These are phyloP conservation scores for Kodamaea fungicola DNA, from an alignment of 1,139 yeast genomes.

Conservation along the genomic window DNA sequence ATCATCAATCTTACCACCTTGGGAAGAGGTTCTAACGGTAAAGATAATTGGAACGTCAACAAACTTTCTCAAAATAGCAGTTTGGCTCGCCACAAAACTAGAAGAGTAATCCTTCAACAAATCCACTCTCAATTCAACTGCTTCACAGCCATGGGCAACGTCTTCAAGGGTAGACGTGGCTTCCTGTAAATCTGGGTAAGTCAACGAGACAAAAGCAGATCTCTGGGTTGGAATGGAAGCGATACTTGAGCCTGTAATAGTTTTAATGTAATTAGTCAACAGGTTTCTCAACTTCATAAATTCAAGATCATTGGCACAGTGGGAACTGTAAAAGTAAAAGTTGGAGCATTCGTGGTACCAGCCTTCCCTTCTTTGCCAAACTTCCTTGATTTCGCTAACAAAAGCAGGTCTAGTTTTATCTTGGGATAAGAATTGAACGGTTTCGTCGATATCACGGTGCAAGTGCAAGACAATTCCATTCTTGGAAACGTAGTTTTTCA, in stretches of 20 bases:
- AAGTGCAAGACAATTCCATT: constrained; percentile 85
- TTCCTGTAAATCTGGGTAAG: constrained; percentile 54
- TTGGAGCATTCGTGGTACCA: constrained; percentile 84
- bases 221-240: constrained; percentile 48
- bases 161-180: constrained; percentile 43
- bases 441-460: constrained; percentile 82
- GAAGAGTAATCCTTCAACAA: constrained; percentile 50
- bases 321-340: constrained; percentile 73
- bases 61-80: constrained; percentile 59
- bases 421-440: constrained; percentile 64
- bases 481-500: constrained; percentile 50
- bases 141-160: constrained; percentile 68
- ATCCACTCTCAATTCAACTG: constrained; percentile 83
- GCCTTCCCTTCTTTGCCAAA: constrained; percentile 77
- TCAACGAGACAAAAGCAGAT: constrained; percentile 72
- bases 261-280: constrained; percentile 55
- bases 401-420: constrained; percentile 91
- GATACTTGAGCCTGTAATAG: constrained; percentile 57
- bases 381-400: constrained; percentile 70
- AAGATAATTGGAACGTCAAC: constrained; percentile 76
- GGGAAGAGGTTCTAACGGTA: constrained; percentile 73
- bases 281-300: constrained; percentile 56
- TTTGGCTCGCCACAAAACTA: constrained; percentile 67
- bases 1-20: constrained; percentile 74
- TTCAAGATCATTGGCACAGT: constrained; percentile 56